Base-by-base conservation (phyloP, 495 filamentous ascomycete species). In the Tuber melanosporum region DNA sequence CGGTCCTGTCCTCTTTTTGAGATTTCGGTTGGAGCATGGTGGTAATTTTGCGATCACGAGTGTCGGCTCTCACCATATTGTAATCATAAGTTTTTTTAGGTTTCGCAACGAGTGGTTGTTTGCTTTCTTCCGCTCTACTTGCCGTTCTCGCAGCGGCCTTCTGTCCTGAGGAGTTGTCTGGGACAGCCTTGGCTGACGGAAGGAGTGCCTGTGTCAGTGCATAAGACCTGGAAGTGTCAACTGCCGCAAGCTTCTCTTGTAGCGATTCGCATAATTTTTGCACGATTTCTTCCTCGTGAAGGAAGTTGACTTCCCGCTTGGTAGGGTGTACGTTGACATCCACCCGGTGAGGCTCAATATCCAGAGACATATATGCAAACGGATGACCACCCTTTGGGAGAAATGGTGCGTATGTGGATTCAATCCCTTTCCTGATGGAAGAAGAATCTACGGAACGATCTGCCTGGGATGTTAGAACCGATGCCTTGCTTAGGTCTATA, bases 251-350 rank as follows among this genome's bases (percentile, higher is more conserved):
- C 76, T 92, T 92, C 19, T 89, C 87, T 70, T 92, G 89, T 72
- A 98, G 91, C 72, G 93, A 91, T 76, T 90, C 88, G 85, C 94
- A 97, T 44, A 99, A 91, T 71, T 88, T 89, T 81, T 97, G 93
- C 76, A 97, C 92, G 74, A 98, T 97, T 79, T 98, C 95, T 80
- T 98, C 96, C 83, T 99, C 96, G 78, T 98, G 97, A 6, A 99
- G 88, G 83, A 99, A 98, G 83, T 98, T 97, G 44, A 99, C 96
- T 84, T 99, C 96, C 72, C 95, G 89, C 83, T 99, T 99, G 3
- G 96, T 98, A 7, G 96, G 96, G 83, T 99, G 96, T 0, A 99
- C 91, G 81, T 99, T 99, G 82, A 99, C 96, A 84, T 99, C 96
- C 4, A 99, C 93, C 20, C 94, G 89, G 57, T 92, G 89, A 14